phyloP scores from a whole-genome alignment of 2,329 filamentous ascomycete genomes.

The Grosmannia penicillata region DNA sequence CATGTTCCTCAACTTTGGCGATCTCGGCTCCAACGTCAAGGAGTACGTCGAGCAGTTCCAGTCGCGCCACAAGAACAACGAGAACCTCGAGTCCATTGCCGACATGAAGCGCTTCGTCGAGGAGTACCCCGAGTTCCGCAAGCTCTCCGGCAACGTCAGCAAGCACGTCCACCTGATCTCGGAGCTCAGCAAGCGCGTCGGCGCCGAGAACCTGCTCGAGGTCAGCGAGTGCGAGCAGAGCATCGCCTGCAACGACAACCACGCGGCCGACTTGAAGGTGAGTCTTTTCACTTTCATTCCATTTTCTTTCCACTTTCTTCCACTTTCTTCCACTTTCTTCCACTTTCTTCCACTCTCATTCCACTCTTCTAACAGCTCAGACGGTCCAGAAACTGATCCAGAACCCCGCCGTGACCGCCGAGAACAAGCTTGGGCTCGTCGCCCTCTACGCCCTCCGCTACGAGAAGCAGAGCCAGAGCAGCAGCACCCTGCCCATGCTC shows the following conservation, averaged over 20 bases:
- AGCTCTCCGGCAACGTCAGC: constrained; percentile 93
- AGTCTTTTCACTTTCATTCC: constrained; percentile 9
- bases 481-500: constrained; percentile 70
- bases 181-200: constrained; percentile 79
- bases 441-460: constrained; percentile 93
- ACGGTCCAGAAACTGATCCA: constrained; percentile 78
- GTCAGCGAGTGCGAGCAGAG: constrained; percentile 96
- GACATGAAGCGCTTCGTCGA: constrained; percentile 99
- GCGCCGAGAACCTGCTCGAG: constrained; percentile 76
- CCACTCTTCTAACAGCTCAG: constrained; percentile 22
- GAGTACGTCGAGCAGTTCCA: constrained; percentile 98
- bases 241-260: constrained; percentile 91
- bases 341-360: not conserved
- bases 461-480: constrained; percentile 69
- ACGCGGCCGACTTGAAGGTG: constrained; percentile 80
- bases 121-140: constrained; percentile 95
- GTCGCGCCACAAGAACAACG: constrained; percentile 88
- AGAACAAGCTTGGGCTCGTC: constrained; percentile 79
- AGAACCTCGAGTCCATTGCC: constrained; percentile 89
- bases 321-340: not conserved
- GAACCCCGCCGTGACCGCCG: constrained; percentile 57
- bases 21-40: constrained; percentile 90
- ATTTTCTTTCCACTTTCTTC: not conserved
- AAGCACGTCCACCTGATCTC: constrained; percentile 96
- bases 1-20: constrained; percentile 96